These are phyloP conservation scores for Sugiyamaella novakii DNA, from an alignment of 1,139 yeast species.

Conservation along the genomic window DNA sequence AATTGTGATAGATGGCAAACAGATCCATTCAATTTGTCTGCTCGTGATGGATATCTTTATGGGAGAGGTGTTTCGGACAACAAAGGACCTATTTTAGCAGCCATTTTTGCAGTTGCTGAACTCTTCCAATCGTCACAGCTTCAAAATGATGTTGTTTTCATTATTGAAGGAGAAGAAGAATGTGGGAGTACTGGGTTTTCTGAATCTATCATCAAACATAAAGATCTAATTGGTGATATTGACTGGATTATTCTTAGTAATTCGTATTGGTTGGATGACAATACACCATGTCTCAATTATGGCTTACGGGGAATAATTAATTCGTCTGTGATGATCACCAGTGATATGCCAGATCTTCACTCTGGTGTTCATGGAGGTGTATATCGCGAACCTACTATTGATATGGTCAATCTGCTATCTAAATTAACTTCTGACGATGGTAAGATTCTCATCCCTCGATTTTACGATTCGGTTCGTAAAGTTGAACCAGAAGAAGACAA, in stretches of 20 bases:
- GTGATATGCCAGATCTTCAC: slow-evolving; percentile 84
- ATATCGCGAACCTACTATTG: slow-evolving; percentile 85
- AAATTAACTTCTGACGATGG: slow-evolving; percentile 59
- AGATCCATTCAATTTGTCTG: slow-evolving; percentile 73
- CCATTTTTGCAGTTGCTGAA: slow-evolving; percentile 85
- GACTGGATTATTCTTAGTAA: slow-evolving; percentile 91
- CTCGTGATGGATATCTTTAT: slow-evolving; percentile 80
- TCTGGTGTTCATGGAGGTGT: slow-evolving; percentile 98
- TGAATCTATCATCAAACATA: slow-evolving; percentile 56
- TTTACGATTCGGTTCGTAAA: slow-evolving; percentile 65
- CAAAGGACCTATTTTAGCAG: slow-evolving; percentile 91
- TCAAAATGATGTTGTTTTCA: slow-evolving; percentile 72
- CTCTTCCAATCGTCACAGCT: slow-evolving; percentile 56
- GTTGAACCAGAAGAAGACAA: slow-evolving; percentile 57
- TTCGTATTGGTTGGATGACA: slow-evolving; percentile 91
- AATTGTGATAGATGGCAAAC: slow-evolving; percentile 66
- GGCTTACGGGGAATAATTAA: slow-evolving; percentile 92
- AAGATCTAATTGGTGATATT: slow-evolving; percentile 60
- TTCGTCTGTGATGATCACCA: slow-evolving; percentile 66
- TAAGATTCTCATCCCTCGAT: slow-evolving; percentile 65
- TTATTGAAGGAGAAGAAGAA: slow-evolving; percentile 96
- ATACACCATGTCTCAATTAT: slow-evolving; percentile 86
- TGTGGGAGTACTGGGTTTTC: slow-evolving; percentile 88
- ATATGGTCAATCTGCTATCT: slow-evolving; percentile 70
- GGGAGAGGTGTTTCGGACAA: slow-evolving; percentile 95